Percentiles rank a stretch among this genome's conserved stretches.
phyloP scores from a whole-genome alignment of 208 protist genomes.

The Pavlovales sp. region DNA sequence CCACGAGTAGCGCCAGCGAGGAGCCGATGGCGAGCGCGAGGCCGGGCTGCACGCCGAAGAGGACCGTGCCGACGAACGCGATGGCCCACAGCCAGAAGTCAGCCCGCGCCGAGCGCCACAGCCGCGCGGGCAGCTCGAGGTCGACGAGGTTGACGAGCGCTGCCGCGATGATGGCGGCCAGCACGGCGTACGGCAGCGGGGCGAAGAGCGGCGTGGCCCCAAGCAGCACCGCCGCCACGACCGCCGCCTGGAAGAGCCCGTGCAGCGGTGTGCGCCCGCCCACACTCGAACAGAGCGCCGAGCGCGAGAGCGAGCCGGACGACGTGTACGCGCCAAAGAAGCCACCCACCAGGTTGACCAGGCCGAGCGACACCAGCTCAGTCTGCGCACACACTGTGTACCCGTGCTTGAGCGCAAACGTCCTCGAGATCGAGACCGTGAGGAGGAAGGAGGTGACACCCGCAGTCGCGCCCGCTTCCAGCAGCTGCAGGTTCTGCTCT shows the following conservation, averaged over 20 bases:
- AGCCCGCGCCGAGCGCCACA: background rate
- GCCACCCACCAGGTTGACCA: slow-evolving; percentile 43
- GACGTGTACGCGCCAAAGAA: slow-evolving; percentile 51
- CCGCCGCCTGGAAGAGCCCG: slow-evolving; percentile 34
- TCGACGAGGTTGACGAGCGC: slow-evolving; percentile 39
- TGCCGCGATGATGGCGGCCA: slow-evolving; percentile 48
- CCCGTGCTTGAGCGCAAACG: slow-evolving; percentile 24
- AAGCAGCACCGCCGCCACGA: background rate
- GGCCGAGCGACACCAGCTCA: slow-evolving; percentile 54
- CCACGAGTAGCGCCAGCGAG: slow-evolving; percentile 38
- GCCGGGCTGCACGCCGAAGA: slow-evolving; percentile 47
- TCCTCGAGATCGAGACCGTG: slow-evolving; percentile 41
- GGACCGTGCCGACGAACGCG: slow-evolving; percentile 44
- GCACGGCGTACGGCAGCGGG: slow-evolving; percentile 24
- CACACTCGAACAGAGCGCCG: slow-evolving; percentile 15
- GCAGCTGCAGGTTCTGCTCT: background rate
- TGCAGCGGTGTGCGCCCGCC: slow-evolving; percentile 40
- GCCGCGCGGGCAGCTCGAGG: background rate
- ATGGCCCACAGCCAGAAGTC: slow-evolving; percentile 41
- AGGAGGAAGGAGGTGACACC: slow-evolving; percentile 46
- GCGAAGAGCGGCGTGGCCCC: background rate
- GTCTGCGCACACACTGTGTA: slow-evolving; percentile 30
- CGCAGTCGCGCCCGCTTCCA: background rate
- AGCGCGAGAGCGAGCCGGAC: slow-evolving; percentile 42
- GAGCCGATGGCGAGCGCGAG: slow-evolving; percentile 26